A percentile compares a stretch with the other conserved stretches of the same genome.
Evolutionary conservation across 768 basidiomycete species (phyloP).

Genomic region (Mycena olivaceomarginata): DNA sequence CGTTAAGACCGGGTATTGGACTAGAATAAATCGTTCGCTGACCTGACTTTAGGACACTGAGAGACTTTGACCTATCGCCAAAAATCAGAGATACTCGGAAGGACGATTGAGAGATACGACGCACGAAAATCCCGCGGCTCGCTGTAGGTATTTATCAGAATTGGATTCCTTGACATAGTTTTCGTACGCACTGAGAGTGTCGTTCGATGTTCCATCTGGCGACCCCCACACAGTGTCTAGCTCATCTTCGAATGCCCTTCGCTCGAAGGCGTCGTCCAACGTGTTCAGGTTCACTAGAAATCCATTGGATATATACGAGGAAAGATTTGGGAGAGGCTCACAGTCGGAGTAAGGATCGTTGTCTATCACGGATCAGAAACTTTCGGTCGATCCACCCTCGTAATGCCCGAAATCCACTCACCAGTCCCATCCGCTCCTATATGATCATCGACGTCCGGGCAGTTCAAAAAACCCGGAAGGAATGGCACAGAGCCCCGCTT

Average conservation of each 20-base stretch:
- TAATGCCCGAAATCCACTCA: too few relatives aligned
- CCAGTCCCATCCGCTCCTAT: too few relatives aligned
- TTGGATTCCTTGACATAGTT: too few relatives aligned
- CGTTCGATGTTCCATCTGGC: too few relatives aligned
- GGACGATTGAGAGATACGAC: too few relatives aligned
- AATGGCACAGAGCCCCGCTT: slow-evolving; percentile 22
- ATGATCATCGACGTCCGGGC: not conserved
- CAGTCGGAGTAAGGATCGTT: slow-evolving; percentile 28
- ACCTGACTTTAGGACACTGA: slow-evolving; percentile 11
- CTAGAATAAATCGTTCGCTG: not conserved
- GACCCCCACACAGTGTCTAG: not conserved
- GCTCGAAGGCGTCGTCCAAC: not conserved
- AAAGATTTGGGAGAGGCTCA: not conserved
- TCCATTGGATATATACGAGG: too few relatives aligned
- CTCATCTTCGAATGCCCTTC: not conserved
- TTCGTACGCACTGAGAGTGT: too few relatives aligned
- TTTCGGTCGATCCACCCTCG: too few relatives aligned
- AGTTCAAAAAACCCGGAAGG: slow-evolving; percentile 27
- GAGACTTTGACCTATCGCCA: slow-evolving; percentile 3
- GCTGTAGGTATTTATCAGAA: too few relatives aligned
- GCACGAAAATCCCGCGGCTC: too few relatives aligned
- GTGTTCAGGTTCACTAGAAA: too few relatives aligned
- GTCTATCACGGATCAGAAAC: not conserved
- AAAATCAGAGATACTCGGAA: not conserved
- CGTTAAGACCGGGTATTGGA: not conserved